These are phyloP conservation scores for Austroboletus olivaceoglutinosus DNA, from an alignment of 1,284 basidiomycete species.

Conservation along the genomic window DNA sequence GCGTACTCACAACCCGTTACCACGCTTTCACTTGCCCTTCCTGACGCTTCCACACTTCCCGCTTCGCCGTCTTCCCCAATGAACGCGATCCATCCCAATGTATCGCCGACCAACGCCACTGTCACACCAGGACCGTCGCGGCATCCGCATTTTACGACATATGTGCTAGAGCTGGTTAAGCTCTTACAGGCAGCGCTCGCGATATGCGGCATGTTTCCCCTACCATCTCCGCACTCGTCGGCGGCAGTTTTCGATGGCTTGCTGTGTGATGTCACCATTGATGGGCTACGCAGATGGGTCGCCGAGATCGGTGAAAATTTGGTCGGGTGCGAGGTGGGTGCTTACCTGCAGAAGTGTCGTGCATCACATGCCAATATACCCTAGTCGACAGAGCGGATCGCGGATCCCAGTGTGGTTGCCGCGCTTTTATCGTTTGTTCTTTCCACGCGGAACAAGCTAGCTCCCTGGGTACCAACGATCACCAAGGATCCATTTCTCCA, in stretches of 20 bases:
- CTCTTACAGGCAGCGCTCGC: conserved; percentile 65
- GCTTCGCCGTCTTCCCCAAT: conserved; percentile 20
- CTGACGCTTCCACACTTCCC: conserved; percentile 14
- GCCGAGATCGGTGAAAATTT: conserved; percentile 59
- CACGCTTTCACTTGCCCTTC: conserved; percentile 28
- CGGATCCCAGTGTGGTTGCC: conserved; percentile 67
- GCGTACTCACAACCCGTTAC: conserved; percentile 29
- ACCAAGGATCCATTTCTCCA: conserved; percentile 78
- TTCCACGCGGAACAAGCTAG: conserved; percentile 64
- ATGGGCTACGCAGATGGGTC: conserved; percentile 67
- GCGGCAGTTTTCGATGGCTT: conserved; percentile 54
- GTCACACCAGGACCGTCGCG: conserved; percentile 17
- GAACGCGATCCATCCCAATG: conserved; percentile 5
- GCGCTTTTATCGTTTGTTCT: conserved; percentile 67
- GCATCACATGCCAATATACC: conserved; percentile 1
- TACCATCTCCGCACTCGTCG: conserved; percentile 16
- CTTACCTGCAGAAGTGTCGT: neutral
- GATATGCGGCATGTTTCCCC: conserved; percentile 64
- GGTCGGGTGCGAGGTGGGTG: conserved; percentile 58
- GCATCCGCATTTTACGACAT: conserved; percentile 36
- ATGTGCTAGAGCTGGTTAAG: conserved; percentile 72
- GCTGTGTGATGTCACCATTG: conserved; percentile 70
- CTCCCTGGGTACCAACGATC: conserved; percentile 40
- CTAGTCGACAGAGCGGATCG: conserved; percentile 68
- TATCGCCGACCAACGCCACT: conserved; percentile 11